phyloP scores from a whole-genome alignment of 352 stramenopile species.

The Globisporangium sylvaticum region DNA sequence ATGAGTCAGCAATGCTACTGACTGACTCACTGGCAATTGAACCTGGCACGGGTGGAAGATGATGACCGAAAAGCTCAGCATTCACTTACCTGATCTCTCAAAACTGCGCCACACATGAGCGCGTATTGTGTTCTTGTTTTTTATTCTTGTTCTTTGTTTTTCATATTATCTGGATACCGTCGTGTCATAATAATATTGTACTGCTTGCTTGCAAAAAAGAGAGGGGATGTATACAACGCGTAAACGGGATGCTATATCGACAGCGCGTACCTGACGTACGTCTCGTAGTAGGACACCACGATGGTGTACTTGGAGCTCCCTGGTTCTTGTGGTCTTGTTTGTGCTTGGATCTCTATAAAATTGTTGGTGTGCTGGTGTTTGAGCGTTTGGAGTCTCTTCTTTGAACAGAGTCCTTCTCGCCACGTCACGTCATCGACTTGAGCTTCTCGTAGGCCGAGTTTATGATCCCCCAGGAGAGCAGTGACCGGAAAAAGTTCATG shows the following conservation, averaged over 20 bases:
- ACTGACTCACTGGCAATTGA: background rate
- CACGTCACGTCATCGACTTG: conserved; percentile 59
- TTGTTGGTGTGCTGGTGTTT: background rate
- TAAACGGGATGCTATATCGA: background rate
- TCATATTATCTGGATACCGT: conserved; percentile 3
- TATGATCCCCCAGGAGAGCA: conserved; percentile 89
- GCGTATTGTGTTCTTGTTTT: background rate
- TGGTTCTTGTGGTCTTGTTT: background rate
- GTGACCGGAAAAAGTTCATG: conserved; percentile 86
- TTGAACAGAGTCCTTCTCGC: background rate
- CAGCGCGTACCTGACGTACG: background rate
- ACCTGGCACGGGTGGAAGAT: too few species aligned
- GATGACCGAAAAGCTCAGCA: too few species aligned
- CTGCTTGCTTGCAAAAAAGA: conserved; percentile 3
- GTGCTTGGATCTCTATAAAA: background rate
- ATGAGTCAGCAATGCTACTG: background rate
- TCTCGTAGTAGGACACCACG: background rate
- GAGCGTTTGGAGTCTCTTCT: background rate
- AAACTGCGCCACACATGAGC: background rate
- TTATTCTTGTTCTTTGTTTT: background rate
- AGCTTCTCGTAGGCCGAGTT: conserved; percentile 89
- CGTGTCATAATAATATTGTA: conserved; percentile 10
- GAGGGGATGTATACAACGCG: background rate
- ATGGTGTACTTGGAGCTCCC: background rate
- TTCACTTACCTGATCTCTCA: background rate